Base-by-base conservation (phyloP, 768 basidiomycete species). In the Termitomyces heimii region DNA sequence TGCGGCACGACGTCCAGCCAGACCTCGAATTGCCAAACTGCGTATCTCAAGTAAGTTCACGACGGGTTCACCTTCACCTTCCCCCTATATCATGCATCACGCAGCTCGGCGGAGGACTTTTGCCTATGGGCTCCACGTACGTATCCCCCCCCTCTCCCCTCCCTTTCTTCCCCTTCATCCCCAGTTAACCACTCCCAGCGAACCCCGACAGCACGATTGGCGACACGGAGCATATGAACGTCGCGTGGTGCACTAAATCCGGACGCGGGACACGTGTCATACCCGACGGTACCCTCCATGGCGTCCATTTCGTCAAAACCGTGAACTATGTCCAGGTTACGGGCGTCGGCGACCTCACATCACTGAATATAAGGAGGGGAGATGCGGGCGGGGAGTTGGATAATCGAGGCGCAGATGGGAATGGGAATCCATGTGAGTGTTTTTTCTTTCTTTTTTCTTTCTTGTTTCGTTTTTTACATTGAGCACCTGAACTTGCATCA, bases 321-420 rank as follows among this genome's bases (percentile, higher is more conserved):
- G 76, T 78, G 4, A 77, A 84, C 60, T 90, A 88, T 63, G 74
- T 86, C 18, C 84, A 86, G 67, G 73, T 74, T 63, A 77, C 75
- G 63, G 86, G 89, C 26, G 73, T 80, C 40, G 87, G 88, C 29
- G 82, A 93, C 66, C 77, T 91, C 61, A 88, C 87, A 24, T 80
- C 73, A 60, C 68, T 94, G 65, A 80, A 89, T 71, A 67, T 94
- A 39, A 66, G 67, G 1, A 50, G 64, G 0, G 73, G 69, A 4
- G 92, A 94, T 63, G 71, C 64, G 22, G 77, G 77, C 29, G 92
- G 92, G 53, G 92, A 94, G 67, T 76, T 90, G 42, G 87, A 91
- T 67, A 82, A 86, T 44, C 77, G 83, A 50, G 88, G 87, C 48
- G 83, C 87, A 58, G 87, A 88, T 63, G 76, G 75, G 68, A 62